Base-by-base conservation (phyloP, 352 stramenopile species). In the Globisporangium paddicum region DNA sequence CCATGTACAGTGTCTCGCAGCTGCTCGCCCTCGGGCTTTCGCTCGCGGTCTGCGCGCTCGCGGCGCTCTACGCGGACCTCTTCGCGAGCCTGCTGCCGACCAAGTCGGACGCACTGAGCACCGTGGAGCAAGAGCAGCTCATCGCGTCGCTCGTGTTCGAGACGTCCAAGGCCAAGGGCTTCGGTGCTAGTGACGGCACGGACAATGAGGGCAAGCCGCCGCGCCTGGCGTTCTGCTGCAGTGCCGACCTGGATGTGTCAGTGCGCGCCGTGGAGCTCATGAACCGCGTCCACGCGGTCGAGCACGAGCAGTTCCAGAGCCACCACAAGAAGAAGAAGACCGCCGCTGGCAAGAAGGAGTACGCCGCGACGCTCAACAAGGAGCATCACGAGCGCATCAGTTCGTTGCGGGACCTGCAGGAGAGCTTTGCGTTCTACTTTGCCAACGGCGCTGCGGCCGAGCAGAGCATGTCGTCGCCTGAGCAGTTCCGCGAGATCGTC, bases 361-460 rank as follows among this genome's bases (percentile, higher is more conserved):
- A 60, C 38, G 26, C 54, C 16, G 45, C 66, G 8, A 46, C 50
- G 25, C 58, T 93, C 19, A n/a, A 21, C 2, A 68, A 73, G 30
- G 55, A 75, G 44, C 84, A 94, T 58, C 82, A 92, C 60, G 84
- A 92, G 58, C 82, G 82, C 8, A 92, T 94, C 42, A 69, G 63
- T 45, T 86, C 77, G 21, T 51, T 89, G 2, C 59, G 69, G 5
- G 68, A 85, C 5, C 63, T 94, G 3, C 80, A 89, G 51, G 80
- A 94, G 60, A 92, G 80, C 61, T 94, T 94, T 60, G 79, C 77
- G 30, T 91, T 83, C 59, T 94, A 94, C 63, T 94, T 94, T 66
- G 76, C 78, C 8, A 81, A 79, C 18, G 84, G 84, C 41, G 84
- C 84, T 16, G 84, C 84, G 2, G 84, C 84, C 9, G 84, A 94